Base-by-base conservation (phyloP, 1,284 basidiomycete genomes). In the Taiwanofungus camphoratus region DNA sequence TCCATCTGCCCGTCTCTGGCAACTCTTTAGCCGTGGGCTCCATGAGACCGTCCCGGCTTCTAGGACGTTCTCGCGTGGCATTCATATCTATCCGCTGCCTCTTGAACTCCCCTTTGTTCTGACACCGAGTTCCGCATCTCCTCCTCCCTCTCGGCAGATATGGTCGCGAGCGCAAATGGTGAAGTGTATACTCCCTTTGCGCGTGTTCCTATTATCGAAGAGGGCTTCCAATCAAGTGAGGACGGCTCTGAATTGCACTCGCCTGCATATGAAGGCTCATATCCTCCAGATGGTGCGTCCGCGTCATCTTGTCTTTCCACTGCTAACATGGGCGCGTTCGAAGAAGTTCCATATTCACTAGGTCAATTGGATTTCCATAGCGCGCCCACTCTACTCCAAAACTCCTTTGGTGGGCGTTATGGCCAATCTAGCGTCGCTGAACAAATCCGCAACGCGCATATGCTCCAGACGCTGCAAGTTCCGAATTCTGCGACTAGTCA, bases 211-310 rank as follows among this genome's bases (percentile, higher is more conserved):
- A 65, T 71, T 48, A 61, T 69, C 45, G 81, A 83, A 57, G 81
- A 84, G 54, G 74, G 77, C 32, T 72, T 72, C 41, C 78, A 79
- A 62, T 82, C 81, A 13, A 80, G 77, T 60, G 81, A 83, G 57
- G 81, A 82, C 56, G 77, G 79, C 56, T 84, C 82, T 43, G 79
- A 77, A 50, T 62, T 83, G 22, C 80, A 82, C 56, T 84, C 82
- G 3, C 82, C 82, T 55, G 72, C 76, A 46, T 79, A 62, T 63
- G 72, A 70, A 51, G 62, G 70, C 30, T 64, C 70, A 30, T 78
- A 74, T 60, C 64, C 68, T 55, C 64, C 69, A 50, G 57, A 62
- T 46, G 58, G 67, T 67, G 56, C 50, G 64, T 60, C 36, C 54
- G 44, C 45, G 45, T 47, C 52, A 52, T 52, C 53, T 54, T 42